Percentiles rank a stretch among this genome's conserved stretches.
Conservation (phyloP, 2,329 filamentous ascomycete species). For the Penicillium sp. region DNA sequence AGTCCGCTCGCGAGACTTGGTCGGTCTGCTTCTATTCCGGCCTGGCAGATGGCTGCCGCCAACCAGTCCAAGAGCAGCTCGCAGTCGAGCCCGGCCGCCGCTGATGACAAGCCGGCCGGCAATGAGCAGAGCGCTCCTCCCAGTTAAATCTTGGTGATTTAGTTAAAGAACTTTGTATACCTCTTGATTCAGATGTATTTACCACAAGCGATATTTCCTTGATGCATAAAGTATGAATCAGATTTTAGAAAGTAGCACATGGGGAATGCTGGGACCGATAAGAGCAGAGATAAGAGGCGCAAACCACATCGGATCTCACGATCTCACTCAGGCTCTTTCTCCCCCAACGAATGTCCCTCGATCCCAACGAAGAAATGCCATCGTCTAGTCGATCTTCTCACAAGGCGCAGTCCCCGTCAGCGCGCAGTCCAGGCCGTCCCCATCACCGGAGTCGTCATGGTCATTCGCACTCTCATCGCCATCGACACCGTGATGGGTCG, state of each 20-base stretch:
- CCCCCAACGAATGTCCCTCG: neutral
- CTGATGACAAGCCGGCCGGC: slow-evolving; percentile 19
- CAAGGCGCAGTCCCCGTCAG: slow-evolving; percentile 3
- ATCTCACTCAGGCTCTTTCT: neutral
- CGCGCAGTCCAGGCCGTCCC: slow-evolving; percentile 10
- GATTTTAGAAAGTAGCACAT: neutral
- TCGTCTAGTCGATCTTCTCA: slow-evolving; percentile 11
- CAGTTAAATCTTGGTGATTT: slow-evolving; percentile 21
- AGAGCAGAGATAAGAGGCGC: slow-evolving; percentile 8
- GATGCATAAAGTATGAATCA: neutral
- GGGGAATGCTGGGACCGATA: slow-evolving; percentile 3
- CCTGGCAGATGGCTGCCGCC: slow-evolving; percentile 72
- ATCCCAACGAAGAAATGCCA: slow-evolving; percentile 12
- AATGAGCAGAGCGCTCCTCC: slow-evolving; percentile 30
- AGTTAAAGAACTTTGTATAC: slow-evolving; percentile 17
- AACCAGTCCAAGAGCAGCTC: slow-evolving; percentile 45
- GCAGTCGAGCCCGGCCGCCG: slow-evolving; percentile 23
- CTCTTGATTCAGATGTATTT: slow-evolving; percentile 26
- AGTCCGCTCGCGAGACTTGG: slow-evolving; percentile 50
- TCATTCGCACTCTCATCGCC: slow-evolving; percentile 19
- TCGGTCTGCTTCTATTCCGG: slow-evolving; percentile 64
- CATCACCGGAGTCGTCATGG: slow-evolving; percentile 18
- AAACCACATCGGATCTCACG: neutral
- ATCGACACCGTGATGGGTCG: slow-evolving; percentile 19
- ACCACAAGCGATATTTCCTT: slow-evolving; percentile 8